A percentile compares a stretch with the other conserved stretches of the same genome.
Conservation (phyloP, 2,329 filamentous ascomycete genomes). For the Aspergillus tanneri region DNA sequence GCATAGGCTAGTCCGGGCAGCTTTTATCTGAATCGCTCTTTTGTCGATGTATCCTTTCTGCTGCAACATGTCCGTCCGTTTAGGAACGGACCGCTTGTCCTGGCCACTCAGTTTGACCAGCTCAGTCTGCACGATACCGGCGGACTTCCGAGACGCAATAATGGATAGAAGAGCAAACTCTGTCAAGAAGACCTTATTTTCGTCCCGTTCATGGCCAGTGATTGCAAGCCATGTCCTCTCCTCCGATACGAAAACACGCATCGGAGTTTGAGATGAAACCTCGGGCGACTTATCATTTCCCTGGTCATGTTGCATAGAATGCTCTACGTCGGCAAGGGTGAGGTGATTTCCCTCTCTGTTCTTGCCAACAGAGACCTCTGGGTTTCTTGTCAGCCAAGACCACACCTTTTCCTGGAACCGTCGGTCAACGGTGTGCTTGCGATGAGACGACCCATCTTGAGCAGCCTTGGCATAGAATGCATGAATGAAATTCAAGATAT, state of each 20-base stretch:
- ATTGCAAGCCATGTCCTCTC: slow-evolving; percentile 61
- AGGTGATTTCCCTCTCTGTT: slow-evolving; percentile 43
- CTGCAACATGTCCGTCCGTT: slow-evolving; percentile 57
- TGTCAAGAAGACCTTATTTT: slow-evolving; percentile 51
- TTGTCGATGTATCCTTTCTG: slow-evolving; percentile 64
- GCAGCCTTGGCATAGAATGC: slow-evolving; percentile 35
- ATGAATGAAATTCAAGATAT: slow-evolving; percentile 37
- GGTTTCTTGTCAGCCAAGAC: slow-evolving; percentile 56
- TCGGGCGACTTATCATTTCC: slow-evolving; percentile 4
- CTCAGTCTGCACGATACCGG: slow-evolving; percentile 59
- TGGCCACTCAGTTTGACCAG: slow-evolving; percentile 57
- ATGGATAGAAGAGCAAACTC: slow-evolving; percentile 60
- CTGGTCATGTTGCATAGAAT: slow-evolving; percentile 7
- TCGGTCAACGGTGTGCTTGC: slow-evolving; percentile 45
- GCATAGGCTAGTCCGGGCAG: slow-evolving; percentile 57
- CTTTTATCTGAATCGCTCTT: slow-evolving; percentile 48
- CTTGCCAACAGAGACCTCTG: slow-evolving; percentile 54
- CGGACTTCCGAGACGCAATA: slow-evolving; percentile 55
- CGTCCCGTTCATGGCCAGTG: slow-evolving; percentile 59
- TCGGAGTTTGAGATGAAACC: neutral
- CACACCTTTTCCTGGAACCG: slow-evolving; percentile 56
- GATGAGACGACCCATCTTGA: slow-evolving; percentile 20
- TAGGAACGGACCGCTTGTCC: slow-evolving; percentile 64
- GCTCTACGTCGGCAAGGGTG: slow-evolving; percentile 43
- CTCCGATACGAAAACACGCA: slow-evolving; percentile 52